Conservation (phyloP, 805 yeast species). For the Kluyveromyces aestuarii region DNA sequence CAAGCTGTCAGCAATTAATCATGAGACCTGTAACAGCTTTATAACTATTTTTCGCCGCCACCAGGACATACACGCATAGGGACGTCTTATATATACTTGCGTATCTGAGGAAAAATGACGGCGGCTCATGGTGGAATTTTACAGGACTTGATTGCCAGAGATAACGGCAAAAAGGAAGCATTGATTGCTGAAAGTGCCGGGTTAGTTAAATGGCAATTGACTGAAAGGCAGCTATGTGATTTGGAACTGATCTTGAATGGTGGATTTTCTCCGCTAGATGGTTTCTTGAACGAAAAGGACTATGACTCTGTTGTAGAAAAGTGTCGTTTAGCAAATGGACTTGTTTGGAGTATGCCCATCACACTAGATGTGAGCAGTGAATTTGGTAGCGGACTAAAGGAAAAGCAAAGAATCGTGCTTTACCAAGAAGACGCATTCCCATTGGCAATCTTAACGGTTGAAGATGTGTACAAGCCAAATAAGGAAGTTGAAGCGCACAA, state of each 20-base stretch:
- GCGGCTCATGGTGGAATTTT: constrained; percentile 89
- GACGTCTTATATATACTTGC: no score
- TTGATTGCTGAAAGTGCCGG: constrained; percentile 42
- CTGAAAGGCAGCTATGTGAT: constrained; percentile 89
- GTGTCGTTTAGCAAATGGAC: constrained; percentile 65
- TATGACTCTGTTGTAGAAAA: constrained; percentile 55
- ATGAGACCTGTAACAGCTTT: no score
- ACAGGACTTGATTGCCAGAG: constrained; percentile 80
- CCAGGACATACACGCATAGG: no score
- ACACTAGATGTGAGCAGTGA: constrained; percentile 63
- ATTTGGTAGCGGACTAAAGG: constrained; percentile 36
- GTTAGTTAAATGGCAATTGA: constrained; percentile 38
- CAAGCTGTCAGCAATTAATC: no score
- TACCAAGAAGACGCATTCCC: constrained; percentile 74
- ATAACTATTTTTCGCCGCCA: no score
- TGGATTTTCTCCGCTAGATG: constrained; percentile 80
- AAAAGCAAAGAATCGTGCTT: constrained; percentile 60
- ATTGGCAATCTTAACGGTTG: constrained; percentile 72
- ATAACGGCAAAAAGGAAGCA: constrained; percentile 46
- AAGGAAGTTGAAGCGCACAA: constrained; percentile 70
- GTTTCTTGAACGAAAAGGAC: constrained; percentile 55
- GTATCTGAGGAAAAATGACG: constrained; percentile 36
- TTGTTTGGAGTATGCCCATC: constrained; percentile 88
- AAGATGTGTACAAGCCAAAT: constrained; percentile 73
- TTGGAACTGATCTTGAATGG: constrained; percentile 86